A percentile compares a stretch with the other conserved stretches of the same genome.
These are phyloP conservation scores for Cyberlindnera sargentensis DNA, from an alignment of 805 yeast genomes.

Conservation along the genomic window DNA sequence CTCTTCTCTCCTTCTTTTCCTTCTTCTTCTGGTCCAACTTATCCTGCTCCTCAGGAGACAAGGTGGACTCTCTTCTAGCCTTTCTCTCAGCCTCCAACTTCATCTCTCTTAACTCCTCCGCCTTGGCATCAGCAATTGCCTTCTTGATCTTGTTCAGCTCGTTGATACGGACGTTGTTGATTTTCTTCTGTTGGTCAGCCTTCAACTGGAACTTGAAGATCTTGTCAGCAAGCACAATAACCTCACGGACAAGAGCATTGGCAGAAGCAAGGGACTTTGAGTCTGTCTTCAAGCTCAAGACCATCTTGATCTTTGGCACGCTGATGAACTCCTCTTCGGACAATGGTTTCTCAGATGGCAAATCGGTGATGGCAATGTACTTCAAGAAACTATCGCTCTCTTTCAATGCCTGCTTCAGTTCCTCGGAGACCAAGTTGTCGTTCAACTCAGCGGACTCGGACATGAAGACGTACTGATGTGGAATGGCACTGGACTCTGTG, in stretches of 20 bases:
- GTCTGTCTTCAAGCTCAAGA: constrained; percentile 44
- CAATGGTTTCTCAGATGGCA: constrained; percentile 66
- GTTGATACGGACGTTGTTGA: constrained; percentile 66
- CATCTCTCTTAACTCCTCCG: constrained; percentile 64
- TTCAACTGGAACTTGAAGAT: constrained; percentile 53
- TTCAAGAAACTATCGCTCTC: constrained; percentile 44
- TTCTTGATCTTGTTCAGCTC: constrained; percentile 69
- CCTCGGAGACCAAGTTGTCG: constrained; percentile 48
- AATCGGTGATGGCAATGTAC: constrained; percentile 77
- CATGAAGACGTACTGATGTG: constrained; percentile 78
- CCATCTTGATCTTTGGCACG: constrained; percentile 43
- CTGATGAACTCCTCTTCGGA: constrained; percentile 49
- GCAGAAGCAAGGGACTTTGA: constrained; percentile 43
- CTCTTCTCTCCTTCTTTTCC: constrained; percentile 80
- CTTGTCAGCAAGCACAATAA: constrained; percentile 48
- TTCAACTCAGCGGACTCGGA: constrained; percentile 80
- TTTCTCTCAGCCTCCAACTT: constrained; percentile 63
- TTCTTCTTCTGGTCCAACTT: constrained; percentile 70
- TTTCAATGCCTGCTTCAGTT: constrained; percentile 37
- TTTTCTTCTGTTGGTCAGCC: constrained; percentile 70
- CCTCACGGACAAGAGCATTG: constrained; percentile 43
- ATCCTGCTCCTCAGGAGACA: constrained; percentile 73
- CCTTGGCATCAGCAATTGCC: constrained; percentile 53
- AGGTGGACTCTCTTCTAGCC: constrained; percentile 49
- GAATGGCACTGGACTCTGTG: constrained; percentile 61